phyloP scores from a whole-genome alignment of 768 basidiomycete genomes.

The Rhizopogon vinicolor region DNA sequence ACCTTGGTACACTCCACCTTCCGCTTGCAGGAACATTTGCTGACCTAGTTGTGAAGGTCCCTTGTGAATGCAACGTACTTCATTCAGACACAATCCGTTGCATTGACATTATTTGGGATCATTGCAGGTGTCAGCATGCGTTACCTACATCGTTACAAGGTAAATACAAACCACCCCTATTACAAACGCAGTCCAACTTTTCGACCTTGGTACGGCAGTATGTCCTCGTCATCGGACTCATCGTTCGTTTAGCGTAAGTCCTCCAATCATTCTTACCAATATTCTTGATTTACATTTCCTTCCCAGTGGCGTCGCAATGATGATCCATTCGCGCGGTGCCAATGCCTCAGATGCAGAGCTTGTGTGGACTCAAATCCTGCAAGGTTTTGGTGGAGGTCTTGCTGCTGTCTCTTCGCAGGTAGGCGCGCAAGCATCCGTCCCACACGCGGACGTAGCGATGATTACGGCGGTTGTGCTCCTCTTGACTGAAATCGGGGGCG shows the following conservation, averaged over 20 bases:
- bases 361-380: constrained; percentile 64
- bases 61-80: constrained; percentile 60
- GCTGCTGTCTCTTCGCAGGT: constrained; percentile 54
- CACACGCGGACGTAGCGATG: constrained; percentile 61
- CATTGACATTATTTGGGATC: constrained; percentile 62
- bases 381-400: constrained; percentile 72
- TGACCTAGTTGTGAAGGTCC: constrained; percentile 35
- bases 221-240: constrained; percentile 52
- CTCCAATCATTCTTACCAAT: not conserved
- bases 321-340: constrained; percentile 68
- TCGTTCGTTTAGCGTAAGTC: constrained; percentile 48
- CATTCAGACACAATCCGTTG: constrained; percentile 51
- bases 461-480: constrained; percentile 66
- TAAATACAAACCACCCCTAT: constrained; percentile 8
- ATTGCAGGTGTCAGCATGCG: constrained; percentile 53
- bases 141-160: constrained; percentile 52
- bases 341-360: constrained; percentile 49
- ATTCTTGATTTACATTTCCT: not conserved
- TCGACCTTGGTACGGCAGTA: constrained; percentile 17
- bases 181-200: not conserved
- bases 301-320: constrained; percentile 55
- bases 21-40: not conserved
- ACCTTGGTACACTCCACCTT: constrained; percentile 32
- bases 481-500: constrained; percentile 64
- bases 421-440: constrained; percentile 60